Evolutionary conservation across 306 rosid species (phyloP), one percentile per base, ranked within the genome.

Genomic region (Elaeagnus macrophylla): DNA sequence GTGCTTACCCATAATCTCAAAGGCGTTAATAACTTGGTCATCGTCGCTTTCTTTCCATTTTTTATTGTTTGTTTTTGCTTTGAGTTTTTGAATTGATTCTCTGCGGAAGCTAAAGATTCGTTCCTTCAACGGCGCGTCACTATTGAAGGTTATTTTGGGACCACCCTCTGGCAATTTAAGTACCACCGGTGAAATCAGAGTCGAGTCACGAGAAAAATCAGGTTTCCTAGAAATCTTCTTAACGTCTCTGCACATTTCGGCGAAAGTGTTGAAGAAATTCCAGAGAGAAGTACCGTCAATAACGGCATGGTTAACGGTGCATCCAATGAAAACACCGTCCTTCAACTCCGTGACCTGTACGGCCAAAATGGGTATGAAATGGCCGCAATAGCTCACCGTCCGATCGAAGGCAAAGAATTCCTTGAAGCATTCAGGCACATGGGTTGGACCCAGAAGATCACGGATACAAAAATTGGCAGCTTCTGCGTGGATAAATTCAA

Each of bases 251-350:
- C 77, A 74, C 17, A 61, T 32, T 52, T 83, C 89, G 0, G 97
- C 94, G 72, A 91, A 91, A 10, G 83, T 80, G 48, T 91, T 91
- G 80, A 83, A 91, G 85, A 86, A 91, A 56, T 91, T 86, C 97
- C 97, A 91, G 54, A 85, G 83, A 10, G 97, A 86, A 5, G 97
- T 89, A 3, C 97, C 97, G 55, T 89, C 97, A 0, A 61, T 71
- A 51, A 89, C 77, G 37, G 95, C 81, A 69, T 89, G 97, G 62
- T 83, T 86, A 16, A 79, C 87, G 51, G 94, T 35, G 65, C 85
- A 77, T 12, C 86, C 97, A 6, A 89, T 73, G 66, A 89, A 89
- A 8, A 89, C 8, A 0, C 94, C 94, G 56, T 89, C 97, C 0
- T 78, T 77, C 1, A 86, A 82, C 56, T 81, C 83, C 0, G 95